Evolutionary conservation across 2,329 filamentous ascomycete genomes (phyloP).

Genomic region (Aureobasidium zeae): DNA sequence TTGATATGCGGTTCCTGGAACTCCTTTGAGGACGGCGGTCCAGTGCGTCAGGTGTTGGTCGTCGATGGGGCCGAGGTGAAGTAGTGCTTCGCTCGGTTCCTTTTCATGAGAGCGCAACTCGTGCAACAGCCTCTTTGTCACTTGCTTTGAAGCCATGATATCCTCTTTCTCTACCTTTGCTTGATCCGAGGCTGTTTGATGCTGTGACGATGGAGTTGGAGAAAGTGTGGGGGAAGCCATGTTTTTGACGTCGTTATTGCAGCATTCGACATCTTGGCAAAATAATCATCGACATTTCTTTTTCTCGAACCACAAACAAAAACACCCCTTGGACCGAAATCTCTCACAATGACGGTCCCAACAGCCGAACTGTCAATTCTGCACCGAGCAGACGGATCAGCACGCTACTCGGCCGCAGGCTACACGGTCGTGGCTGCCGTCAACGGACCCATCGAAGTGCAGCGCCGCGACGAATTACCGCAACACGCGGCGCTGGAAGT

Average conservation of each 20-base stretch:
- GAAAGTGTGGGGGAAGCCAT: too few species aligned
- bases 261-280: too few species aligned
- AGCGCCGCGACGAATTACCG: constrained; percentile 78
- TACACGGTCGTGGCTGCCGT: constrained; percentile 78
- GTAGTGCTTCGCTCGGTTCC: constrained; percentile 47
- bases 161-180: not conserved
- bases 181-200: not conserved
- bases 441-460: constrained; percentile 87
- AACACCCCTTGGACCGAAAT: too few species aligned
- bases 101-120: constrained; percentile 51
- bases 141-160: constrained; percentile 16
- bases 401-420: constrained; percentile 63
- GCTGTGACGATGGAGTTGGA: not conserved
- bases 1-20: constrained; percentile 51
- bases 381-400: constrained; percentile 68
- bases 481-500: constrained; percentile 89
- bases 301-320: not conserved
- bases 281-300: not conserved
- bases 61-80: constrained; percentile 47
- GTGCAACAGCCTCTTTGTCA: constrained; percentile 50
- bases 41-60: constrained; percentile 51
- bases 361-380: constrained; percentile 34
- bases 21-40: constrained; percentile 52
- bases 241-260: too few species aligned
- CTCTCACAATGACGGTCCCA: constrained; percentile 16